Evolutionary conservation across 2,329 filamentous ascomycete species (phyloP).

Genomic region (Pyricularia pennisetigena): DNA sequence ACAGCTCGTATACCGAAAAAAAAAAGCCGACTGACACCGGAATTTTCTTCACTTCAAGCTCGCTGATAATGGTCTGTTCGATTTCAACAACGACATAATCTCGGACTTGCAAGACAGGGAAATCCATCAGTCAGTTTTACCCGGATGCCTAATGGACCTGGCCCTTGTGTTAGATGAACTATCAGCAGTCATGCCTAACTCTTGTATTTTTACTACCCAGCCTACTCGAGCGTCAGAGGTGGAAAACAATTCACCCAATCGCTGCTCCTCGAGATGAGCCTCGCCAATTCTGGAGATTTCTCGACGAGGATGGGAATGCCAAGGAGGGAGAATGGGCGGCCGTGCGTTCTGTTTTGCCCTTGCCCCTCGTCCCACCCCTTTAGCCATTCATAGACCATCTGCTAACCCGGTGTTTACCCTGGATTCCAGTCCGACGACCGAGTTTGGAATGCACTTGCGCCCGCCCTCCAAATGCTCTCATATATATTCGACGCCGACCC

Average conservation of each 20-base stretch:
- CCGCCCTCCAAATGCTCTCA: neutral
- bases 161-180: neutral
- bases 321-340: neutral
- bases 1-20: neutral
- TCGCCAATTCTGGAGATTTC: neutral
- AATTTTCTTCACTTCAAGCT: neutral
- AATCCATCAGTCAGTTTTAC: neutral
- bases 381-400: neutral
- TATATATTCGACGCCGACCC: neutral
- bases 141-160: neutral
- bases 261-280: neutral
- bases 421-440: neutral
- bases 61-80: neutral
- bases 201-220: neutral
- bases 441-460: neutral
- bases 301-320: neutral
- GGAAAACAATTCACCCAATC: neutral
- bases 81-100: neutral
- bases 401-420: neutral
- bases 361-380: neutral
- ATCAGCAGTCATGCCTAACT: neutral
- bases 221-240: neutral
- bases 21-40: neutral
- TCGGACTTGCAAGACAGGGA: neutral
- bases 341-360: neutral